Evolutionary conservation across 768 basidiomycete species (phyloP).

Genomic region (Candolleomyces aberdarensis): DNA sequence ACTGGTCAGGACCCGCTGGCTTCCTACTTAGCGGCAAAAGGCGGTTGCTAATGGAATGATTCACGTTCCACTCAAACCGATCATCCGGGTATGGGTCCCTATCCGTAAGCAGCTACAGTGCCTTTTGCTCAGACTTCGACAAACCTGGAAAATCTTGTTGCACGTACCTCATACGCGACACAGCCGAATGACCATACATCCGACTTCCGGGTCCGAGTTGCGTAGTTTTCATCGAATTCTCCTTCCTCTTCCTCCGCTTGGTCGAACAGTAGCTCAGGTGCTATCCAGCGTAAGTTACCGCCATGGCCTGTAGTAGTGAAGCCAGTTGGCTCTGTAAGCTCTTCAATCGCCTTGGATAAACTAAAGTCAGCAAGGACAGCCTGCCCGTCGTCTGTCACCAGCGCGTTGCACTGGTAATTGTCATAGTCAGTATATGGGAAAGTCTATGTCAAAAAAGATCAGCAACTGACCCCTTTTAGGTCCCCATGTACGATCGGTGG

Average conservation of each 20-base stretch:
- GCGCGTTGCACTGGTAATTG: conserved; percentile 29
- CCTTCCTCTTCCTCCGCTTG: not conserved
- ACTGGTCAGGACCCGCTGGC: not conserved
- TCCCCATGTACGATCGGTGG: conserved; percentile 43
- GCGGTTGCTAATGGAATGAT: conserved; percentile 20
- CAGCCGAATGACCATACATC: conserved; percentile 31
- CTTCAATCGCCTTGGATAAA: conserved; percentile 27
- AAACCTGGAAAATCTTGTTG: not conserved
- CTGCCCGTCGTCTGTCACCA: conserved; percentile 29
- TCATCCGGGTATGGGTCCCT: conserved; percentile 24
- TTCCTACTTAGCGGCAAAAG: conserved; percentile 16
- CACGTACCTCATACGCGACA: conserved; percentile 26
- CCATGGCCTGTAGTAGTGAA: conserved; percentile 17
- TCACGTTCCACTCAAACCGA: conserved; percentile 20
- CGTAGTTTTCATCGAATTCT: not conserved
- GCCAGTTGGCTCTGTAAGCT: conserved; percentile 21
- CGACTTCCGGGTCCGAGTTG: conserved; percentile 15
- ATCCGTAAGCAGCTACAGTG: conserved; percentile 22
- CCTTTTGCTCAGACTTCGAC: not conserved
- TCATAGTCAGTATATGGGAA: not conserved
- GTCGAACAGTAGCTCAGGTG: conserved; percentile 25
- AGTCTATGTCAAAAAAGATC: not conserved
- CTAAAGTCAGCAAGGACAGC: conserved; percentile 31
- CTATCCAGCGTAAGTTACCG: conserved; percentile 27
- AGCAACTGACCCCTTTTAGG: conserved; percentile 35